Percentiles rank a stretch among this genome's conserved stretches.
Evolutionary conservation across 2,329 filamentous ascomycete species (phyloP).

Genomic region (Pseudocercospora fuligena): DNA sequence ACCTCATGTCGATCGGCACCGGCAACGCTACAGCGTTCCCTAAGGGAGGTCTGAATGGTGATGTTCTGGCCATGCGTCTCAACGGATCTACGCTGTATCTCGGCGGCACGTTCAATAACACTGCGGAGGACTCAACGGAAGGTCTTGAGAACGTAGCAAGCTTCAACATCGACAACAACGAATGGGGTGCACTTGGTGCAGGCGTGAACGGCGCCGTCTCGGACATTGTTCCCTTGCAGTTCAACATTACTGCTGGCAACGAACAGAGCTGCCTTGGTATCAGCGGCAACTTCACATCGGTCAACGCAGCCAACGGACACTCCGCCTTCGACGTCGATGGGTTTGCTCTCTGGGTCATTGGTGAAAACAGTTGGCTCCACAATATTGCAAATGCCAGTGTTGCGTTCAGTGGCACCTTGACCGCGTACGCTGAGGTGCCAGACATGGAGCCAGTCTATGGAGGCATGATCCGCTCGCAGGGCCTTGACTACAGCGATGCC

Average conservation of each 20-base stretch:
- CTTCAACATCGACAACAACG: slow-evolving; percentile 70
- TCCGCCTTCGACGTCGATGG: slow-evolving; percentile 67
- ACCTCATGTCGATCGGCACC: slow-evolving; percentile 74
- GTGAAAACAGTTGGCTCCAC: slow-evolving; percentile 82
- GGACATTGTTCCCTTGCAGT: slow-evolving; percentile 73
- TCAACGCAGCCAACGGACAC: slow-evolving; percentile 70
- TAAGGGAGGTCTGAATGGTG: slow-evolving; percentile 77
- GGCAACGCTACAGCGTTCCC: slow-evolving; percentile 66
- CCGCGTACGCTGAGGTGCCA: slow-evolving; percentile 69
- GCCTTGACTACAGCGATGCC: slow-evolving; percentile 73
- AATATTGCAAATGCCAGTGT: slow-evolving; percentile 70
- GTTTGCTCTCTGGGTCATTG: slow-evolving; percentile 92
- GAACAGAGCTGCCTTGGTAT: slow-evolving; percentile 78
- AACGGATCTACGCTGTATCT: slow-evolving; percentile 73
- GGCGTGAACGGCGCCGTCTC: slow-evolving; percentile 82
- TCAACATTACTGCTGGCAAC: slow-evolving; percentile 74
- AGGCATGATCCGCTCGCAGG: slow-evolving; percentile 79
- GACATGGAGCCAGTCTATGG: slow-evolving; percentile 70
- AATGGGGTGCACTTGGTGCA: slow-evolving; percentile 80
- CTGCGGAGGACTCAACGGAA: slow-evolving; percentile 62
- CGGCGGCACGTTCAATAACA: slow-evolving; percentile 83
- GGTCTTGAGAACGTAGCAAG: slow-evolving; percentile 76
- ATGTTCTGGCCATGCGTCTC: slow-evolving; percentile 73
- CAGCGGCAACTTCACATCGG: slow-evolving; percentile 76
- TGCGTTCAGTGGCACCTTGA: slow-evolving; percentile 73